Conservation (phyloP, 148 eudicot genomes). For the Camellia sinensis region DNA sequence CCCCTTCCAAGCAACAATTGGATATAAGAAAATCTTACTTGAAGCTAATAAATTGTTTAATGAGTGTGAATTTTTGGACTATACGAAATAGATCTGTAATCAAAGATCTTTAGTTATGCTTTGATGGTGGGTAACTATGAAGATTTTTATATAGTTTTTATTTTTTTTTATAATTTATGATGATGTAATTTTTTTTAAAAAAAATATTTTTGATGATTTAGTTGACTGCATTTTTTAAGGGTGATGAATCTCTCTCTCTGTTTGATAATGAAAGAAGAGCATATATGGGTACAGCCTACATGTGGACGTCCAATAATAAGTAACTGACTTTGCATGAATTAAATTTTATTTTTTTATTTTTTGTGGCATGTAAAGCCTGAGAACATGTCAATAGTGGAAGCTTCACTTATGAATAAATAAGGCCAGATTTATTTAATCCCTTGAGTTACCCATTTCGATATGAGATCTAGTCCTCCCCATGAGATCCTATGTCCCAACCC, state of each 20-base stretch:
- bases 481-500: not conserved
- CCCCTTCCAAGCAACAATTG: not conserved
- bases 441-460: not conserved
- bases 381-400: conserved; percentile 7
- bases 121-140: not conserved
- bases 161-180: too few species aligned
- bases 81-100: not conserved
- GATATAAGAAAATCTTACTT: not conserved
- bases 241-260: not conserved
- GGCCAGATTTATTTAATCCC: not conserved
- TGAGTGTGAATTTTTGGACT: not conserved
- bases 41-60: not conserved
- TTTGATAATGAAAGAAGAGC: not conserved
- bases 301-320: not conserved
- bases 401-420: not conserved
- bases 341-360: too few species aligned
- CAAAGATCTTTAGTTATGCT: not conserved
- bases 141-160: not conserved
- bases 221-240: conserved; percentile 12
- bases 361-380: not conserved
- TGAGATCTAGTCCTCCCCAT: not conserved
- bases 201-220: too few species aligned
- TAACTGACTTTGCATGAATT: conserved; percentile 8
- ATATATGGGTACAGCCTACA: not conserved
- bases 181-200: too few species aligned